Base-by-base conservation (phyloP, 768 basidiomycete species). In the Kwoniella pini region DNA sequence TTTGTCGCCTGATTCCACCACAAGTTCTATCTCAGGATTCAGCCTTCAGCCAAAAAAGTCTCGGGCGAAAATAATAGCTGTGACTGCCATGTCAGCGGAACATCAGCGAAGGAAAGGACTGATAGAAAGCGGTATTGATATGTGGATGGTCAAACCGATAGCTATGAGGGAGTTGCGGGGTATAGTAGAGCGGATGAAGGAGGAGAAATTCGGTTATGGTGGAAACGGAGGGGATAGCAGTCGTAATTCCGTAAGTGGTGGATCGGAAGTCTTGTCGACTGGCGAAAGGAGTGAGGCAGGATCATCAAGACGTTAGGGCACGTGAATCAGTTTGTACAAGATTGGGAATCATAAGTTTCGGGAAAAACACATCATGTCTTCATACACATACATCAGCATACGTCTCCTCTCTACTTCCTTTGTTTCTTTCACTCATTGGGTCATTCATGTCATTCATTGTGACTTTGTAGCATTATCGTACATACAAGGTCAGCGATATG, bases 1-100 rank as follows among this genome's bases (percentile, higher is more conserved):
- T 24, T n/a, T 42, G 15, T 59, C 57, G 12, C 57, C 57, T n/a
- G 7, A 15, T 36, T 36, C 33, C 33, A 7, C 33, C 7, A 51
- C 36, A 13, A 36, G 52, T n/a, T 40, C 38, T 15, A 9, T 22
- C 13, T 39, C 52, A 40, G 21, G 36, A 27, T 22, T 33, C 51
- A 38, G 33, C 28, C 19, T 3, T 7, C 54, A 21, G 10, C 17
- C 13, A 3, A 28, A 4, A 28, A 17, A 21, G 13, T 33, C 42
- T 44, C 38, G 60, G 50, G 45, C 64, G 19, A 66, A 55, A 54
- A 74, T 77, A 33, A 67, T 75, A 24, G 76, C 76, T 26, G 74
- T 77, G 12, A 77, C 76, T 1, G 76, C 76, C 12, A 56, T 76
- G 54, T 58, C 58, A n/a, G 59, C 63, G 3, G 72, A 74, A 52